A percentile compares a stretch with the other conserved stretches of the same genome.
Evolutionary conservation across 768 basidiomycete species (phyloP).

Genomic region (Postia placenta): DNA sequence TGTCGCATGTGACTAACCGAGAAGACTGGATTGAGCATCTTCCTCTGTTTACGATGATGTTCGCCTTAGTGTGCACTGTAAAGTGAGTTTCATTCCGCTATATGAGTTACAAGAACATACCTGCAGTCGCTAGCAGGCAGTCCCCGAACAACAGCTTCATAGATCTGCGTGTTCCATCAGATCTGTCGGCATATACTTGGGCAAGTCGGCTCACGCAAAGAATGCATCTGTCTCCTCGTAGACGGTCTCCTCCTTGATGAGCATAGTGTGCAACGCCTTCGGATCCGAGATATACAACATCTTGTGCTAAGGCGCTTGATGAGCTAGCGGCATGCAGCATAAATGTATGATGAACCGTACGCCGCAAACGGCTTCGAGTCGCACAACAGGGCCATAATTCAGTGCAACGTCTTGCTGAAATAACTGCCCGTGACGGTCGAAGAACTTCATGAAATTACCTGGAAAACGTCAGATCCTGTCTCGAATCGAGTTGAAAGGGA

Average conservation of each 20-base stretch:
- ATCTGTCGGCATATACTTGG: background rate
- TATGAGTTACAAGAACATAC: slow-evolving; percentile 3
- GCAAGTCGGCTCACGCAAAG: background rate
- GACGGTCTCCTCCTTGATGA: slow-evolving; percentile 16
- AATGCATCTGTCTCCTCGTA: slow-evolving; percentile 12
- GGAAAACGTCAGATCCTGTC: background rate
- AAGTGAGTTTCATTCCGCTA: background rate
- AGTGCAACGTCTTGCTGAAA: slow-evolving; percentile 11
- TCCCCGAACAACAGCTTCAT: slow-evolving; percentile 8
- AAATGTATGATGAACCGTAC: background rate
- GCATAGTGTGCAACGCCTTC: slow-evolving; percentile 12
- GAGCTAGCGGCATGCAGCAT: background rate
- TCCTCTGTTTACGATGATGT: slow-evolving; percentile 13
- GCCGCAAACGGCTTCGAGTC: slow-evolving; percentile 9
- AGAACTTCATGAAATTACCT: slow-evolving; percentile 13
- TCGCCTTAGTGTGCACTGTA: slow-evolving; percentile 5
- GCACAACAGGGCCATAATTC: slow-evolving; percentile 11
- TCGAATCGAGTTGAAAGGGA: background rate
- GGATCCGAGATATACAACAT: slow-evolving; percentile 12
- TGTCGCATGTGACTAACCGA: slow-evolving; percentile 12
- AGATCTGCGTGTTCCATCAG: background rate
- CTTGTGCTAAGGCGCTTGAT: background rate
- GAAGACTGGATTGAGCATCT: slow-evolving; percentile 15
- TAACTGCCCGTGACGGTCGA: slow-evolving; percentile 10
- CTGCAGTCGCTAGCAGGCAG: slow-evolving; percentile 12